Conservation (phyloP, 495 filamentous ascomycete species). For the Apiosordaria backusii region DNA sequence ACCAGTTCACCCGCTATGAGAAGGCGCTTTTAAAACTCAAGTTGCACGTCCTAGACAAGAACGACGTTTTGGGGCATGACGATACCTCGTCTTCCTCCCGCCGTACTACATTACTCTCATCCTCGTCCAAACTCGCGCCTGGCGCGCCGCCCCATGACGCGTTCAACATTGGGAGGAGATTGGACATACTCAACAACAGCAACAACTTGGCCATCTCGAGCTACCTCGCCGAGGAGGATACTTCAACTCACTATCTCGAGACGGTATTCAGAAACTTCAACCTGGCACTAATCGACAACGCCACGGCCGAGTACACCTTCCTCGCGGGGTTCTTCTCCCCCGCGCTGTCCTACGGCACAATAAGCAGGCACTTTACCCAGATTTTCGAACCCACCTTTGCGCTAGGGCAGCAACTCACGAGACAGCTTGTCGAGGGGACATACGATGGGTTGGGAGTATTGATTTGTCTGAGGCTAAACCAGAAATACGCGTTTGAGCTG, state of each 20-base stretch:
- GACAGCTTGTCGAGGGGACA: constrained; percentile 67
- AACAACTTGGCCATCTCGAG: constrained; percentile 72
- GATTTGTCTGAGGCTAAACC: constrained; percentile 88
- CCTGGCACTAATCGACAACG: constrained; percentile 87
- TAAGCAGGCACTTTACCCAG: constrained; percentile 64
- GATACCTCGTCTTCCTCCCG: constrained; percentile 50
- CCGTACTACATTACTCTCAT: constrained; percentile 47
- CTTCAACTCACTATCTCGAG: constrained; percentile 80
- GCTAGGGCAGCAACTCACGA: constrained; percentile 73
- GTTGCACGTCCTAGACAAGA: constrained; percentile 74
- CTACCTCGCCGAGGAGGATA: constrained; percentile 84
- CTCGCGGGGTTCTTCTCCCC: constrained; percentile 82
- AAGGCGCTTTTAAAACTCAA: constrained; percentile 80
- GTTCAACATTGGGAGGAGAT: constrained; percentile 79
- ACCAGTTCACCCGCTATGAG: constrained; percentile 85
- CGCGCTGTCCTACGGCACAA: constrained; percentile 51
- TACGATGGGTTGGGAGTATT: constrained; percentile 83
- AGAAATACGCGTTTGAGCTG: constrained; percentile 86
- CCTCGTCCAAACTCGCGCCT: constrained; percentile 41
- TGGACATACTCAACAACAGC: constrained; percentile 69
- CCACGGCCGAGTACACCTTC: constrained; percentile 92
- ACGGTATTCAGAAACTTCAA: constrained; percentile 90
- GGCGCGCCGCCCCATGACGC: constrained; percentile 69
- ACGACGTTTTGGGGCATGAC: constrained; percentile 79
- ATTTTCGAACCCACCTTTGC: constrained; percentile 84